These are phyloP conservation scores for Blastomyces parvus DNA, from an alignment of 2,329 filamentous ascomycete genomes.

Conservation along the genomic window DNA sequence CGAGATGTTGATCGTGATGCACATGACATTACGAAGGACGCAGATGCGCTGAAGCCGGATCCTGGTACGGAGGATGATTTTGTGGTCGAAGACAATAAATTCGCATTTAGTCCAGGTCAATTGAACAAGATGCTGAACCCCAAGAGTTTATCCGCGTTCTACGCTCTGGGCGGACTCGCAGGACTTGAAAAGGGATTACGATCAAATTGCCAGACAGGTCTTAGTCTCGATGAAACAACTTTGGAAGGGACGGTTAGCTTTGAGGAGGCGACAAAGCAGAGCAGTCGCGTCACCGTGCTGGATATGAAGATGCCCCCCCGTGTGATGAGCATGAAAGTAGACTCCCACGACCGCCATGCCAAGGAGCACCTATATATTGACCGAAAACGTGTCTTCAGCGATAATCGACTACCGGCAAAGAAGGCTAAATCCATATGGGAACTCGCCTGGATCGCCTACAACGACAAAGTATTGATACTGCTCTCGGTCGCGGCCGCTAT, in stretches of 20 bases:
- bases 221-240: conserved; percentile 59
- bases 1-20: conserved; percentile 35
- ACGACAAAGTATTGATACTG: conserved; percentile 68
- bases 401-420: conserved; percentile 58
- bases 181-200: conserved; percentile 66
- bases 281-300: conserved; percentile 12
- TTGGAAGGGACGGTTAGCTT: conserved; percentile 59
- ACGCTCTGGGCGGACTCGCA: conserved; percentile 61
- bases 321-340: conserved; percentile 17
- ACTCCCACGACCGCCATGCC: conserved; percentile 16
- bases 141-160: conserved; percentile 65
- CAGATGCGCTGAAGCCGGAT: conserved; percentile 58
- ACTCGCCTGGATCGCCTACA: conserved; percentile 70
- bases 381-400: conserved; percentile 59
- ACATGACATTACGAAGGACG: conserved; percentile 46
- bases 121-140: conserved; percentile 69
- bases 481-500: conserved; percentile 63
- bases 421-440: conserved; percentile 61
- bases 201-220: conserved; percentile 54
- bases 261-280: conserved; percentile 46
- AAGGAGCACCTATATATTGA: conserved; percentile 45
- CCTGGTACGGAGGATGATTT: conserved; percentile 64
- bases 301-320: conserved; percentile 13
- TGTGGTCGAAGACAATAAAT: conserved; percentile 55
- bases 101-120: conserved; percentile 64